Evolutionary conservation across 768 basidiomycete species (phyloP), one percentile per base, ranked within the genome.

Genomic region (Udeniomyces megalosporus): DNA sequence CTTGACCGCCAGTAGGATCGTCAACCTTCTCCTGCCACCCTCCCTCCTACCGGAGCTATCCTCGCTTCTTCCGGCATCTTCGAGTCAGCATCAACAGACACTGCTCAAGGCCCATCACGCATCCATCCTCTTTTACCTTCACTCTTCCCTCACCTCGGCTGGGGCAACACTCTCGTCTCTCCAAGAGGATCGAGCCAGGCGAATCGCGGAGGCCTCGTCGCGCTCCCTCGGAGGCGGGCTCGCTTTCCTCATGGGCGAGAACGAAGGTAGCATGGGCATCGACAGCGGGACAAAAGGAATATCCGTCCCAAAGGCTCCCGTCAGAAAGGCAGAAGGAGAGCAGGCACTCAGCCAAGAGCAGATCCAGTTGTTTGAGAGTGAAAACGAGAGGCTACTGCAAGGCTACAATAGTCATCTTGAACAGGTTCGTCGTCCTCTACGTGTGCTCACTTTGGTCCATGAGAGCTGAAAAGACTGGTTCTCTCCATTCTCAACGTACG

Each of bases 51-150:
- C 84, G 38, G 75, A 88, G 64, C 78, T 93, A 38, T 86, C 87
- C 35, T 76, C 82, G 32, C 80, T 85, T 55, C 76, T 92, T 50
- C 72, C 26, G 80, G 42, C 80, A 81, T 17, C 42, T 63, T 42
- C 10, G 68, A 42, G 10, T 28, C 83, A 42, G 86, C 60, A 83
- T 85, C 70, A 78, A 66, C 11, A 65, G 66, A 1, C 58, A 86
- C 67, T 71, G 82, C 32, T 84, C 88, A 44, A 42, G n/a, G 88
- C 89, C 4, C 95, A 99, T 72, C 88, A 88, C 69, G 80, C 88
- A n/a, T 81, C 85, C 69, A 81, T 99, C 67, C 87, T 88, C 14
- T 91, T 90, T 85, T 92, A 84, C 74, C 81, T 99, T 60, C 85
- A 80, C 70, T 79, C 85, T 55, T 81, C 85, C 44, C 78, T 99